Evolutionary conservation across 352 stramenopile species (phyloP), one percentile per base, ranked within the genome.

Genomic region (Pythium aristosporum): DNA sequence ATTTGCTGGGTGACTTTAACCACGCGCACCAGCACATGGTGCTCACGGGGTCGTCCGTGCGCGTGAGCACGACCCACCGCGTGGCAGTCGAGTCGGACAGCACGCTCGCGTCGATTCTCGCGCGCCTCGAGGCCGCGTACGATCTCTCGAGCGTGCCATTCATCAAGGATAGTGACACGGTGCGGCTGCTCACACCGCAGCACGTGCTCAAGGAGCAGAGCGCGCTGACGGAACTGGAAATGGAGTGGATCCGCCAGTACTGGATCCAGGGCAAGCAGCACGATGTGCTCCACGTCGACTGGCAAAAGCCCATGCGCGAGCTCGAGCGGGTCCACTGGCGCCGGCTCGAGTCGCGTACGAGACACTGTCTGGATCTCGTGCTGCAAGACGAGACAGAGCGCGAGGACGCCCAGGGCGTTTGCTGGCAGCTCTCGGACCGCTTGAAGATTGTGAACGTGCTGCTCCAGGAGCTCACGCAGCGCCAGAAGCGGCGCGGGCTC

Each of bases 1-100:
- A 91, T 57, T 71, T 97, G 47, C 62, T 96, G 13, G 87, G 88
- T 51, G 78, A 91, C 53, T 96, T 97, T 67, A 97, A 97, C 79
- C 83, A 96, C 63, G 79, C 89, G 36, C 82, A 96, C 60, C 86
- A 97, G 74, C 85, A 94, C 72, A 82, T 84, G 56, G 85, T 94
- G 2, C 65, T 92, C 25, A 73, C 78, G 12, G 82, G 82, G n/a
- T 76, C 71, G 32, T 63, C 75, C 34, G 61, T 84, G 39, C 62
- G 85, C 32, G 88, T 87, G 49, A 83, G 71, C 56, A 83, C 67
- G 39, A 94, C 85, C 20, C 85, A 94, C 62, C 72, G 85, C 20
- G 85, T 92, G 46, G 63, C 65, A 10, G 65, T 72, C 16, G 63
- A 66, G n/a, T 54, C 58, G 32, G 65, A 72, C 53, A 67, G 63